Conservation (phyloP, 805 yeast genomes). For the Metschnikowia gruessii region DNA sequence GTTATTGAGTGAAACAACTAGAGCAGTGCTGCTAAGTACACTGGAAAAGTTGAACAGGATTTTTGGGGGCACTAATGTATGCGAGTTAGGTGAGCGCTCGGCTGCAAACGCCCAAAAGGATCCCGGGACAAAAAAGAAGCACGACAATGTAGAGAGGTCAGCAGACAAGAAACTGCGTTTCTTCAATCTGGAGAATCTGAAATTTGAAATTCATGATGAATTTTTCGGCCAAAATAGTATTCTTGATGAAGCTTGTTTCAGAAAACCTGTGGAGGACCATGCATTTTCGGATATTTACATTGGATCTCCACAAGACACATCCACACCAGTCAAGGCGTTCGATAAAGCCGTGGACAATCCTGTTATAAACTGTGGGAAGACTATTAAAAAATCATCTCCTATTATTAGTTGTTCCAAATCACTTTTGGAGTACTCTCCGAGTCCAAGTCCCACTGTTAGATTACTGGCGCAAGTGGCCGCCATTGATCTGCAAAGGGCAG, state of each 20-base stretch:
- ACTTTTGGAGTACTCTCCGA: neutral
- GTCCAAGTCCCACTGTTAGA: neutral
- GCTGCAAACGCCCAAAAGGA: slow-evolving; percentile 2
- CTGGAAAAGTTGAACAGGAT: slow-evolving; percentile 1
- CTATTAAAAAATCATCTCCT: neutral
- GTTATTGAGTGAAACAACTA: neutral
- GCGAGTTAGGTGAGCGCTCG: neutral
- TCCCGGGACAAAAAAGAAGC: neutral
- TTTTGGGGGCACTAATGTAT: neutral
- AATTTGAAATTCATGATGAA: neutral
- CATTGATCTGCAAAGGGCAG: neutral
- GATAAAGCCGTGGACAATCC: neutral
- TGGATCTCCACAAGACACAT: neutral
- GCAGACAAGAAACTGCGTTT: neutral
- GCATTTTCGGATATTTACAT: neutral
- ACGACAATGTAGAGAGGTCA: no score
- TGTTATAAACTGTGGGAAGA: neutral
- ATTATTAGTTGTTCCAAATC: neutral
- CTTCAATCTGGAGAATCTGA: no score
- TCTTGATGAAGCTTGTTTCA: neutral
- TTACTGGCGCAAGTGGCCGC: neutral
- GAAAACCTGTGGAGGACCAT: neutral
- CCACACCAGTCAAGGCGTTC: neutral
- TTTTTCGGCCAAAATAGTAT: neutral
- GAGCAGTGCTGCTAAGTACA: neutral